Conservation (phyloP, 495 filamentous ascomycete species). For the Trichoderma parareesei region DNA sequence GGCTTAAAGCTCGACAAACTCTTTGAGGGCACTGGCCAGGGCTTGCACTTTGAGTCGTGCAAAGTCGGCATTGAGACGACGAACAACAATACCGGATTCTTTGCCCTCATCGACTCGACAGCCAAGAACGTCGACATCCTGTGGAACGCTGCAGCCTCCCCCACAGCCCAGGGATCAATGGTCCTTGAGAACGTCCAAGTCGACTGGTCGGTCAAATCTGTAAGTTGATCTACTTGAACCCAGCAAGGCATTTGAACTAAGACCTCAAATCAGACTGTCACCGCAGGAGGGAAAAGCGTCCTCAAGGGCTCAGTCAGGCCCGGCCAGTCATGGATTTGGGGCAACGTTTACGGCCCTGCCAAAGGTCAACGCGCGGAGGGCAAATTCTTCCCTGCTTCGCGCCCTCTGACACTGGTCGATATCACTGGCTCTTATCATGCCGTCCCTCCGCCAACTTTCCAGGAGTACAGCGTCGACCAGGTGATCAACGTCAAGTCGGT, state of each 20-base stretch:
- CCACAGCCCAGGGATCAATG: constrained; percentile 35
- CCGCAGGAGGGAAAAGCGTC: constrained; percentile 10
- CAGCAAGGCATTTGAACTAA: neutral
- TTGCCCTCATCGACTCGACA: constrained; percentile 38
- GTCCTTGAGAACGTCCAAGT: constrained; percentile 44
- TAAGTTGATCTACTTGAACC: constrained; percentile 8
- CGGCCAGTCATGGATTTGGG: constrained; percentile 18
- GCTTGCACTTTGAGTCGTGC: constrained; percentile 39
- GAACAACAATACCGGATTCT: constrained; percentile 37
- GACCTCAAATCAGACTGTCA: constrained; percentile 15
- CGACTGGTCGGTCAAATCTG: constrained; percentile 15
- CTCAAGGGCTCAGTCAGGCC: constrained; percentile 20
- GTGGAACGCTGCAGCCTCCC: constrained; percentile 28
- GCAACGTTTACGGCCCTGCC: constrained; percentile 17
- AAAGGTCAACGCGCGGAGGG: constrained; percentile 9
- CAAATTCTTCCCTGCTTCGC: constrained; percentile 18
- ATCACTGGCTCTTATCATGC: constrained; percentile 30
- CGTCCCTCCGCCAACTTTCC: constrained; percentile 33
- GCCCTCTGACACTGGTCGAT: constrained; percentile 24
- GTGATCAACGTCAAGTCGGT: constrained; percentile 46
- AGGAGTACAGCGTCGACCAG: constrained; percentile 29
- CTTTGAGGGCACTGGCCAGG: constrained; percentile 37
- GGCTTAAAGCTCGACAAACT: constrained; percentile 31
- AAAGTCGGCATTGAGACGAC: constrained; percentile 46
- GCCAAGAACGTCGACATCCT: constrained; percentile 31